A percentile compares a stretch with the other conserved stretches of the same genome.
Evolutionary conservation across 805 yeast species (phyloP).

Genomic region (Sugiyamaella mastotermitis): DNA sequence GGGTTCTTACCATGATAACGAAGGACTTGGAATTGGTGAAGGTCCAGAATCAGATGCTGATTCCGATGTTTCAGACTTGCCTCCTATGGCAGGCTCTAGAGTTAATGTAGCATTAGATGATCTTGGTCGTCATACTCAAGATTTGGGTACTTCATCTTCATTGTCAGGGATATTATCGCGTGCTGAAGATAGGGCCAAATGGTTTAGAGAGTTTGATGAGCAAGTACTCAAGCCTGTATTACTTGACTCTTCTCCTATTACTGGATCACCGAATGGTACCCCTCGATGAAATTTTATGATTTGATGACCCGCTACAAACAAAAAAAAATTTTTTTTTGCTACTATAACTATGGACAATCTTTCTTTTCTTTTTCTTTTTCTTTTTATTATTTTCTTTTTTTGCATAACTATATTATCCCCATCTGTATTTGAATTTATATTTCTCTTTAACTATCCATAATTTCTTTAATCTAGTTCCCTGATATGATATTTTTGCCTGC

Average conservation of each 20-base stretch:
- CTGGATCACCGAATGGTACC: constrained; percentile 11
- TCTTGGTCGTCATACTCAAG: constrained; percentile 1
- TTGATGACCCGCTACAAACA: too few species aligned
- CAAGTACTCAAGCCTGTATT: constrained; percentile 89
- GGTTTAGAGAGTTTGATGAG: constrained; percentile 94
- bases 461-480: too few species aligned
- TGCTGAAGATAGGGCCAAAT: constrained; percentile 71
- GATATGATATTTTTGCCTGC: too few species aligned
- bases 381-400: too few species aligned
- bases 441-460: too few species aligned
- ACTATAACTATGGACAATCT: too few species aligned
- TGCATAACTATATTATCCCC: too few species aligned
- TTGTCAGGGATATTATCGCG: constrained; percentile 22
- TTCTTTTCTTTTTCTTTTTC: too few species aligned
- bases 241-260: constrained; percentile 44
- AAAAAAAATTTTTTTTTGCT: too few species aligned
- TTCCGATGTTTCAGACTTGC: constrained; percentile 31
- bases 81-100: constrained; percentile 28
- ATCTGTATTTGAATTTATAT: too few species aligned
- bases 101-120: constrained; percentile 4
- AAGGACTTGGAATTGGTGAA: not conserved
- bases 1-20: constrained; percentile 16
- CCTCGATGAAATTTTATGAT: too few species aligned
- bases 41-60: constrained; percentile 32
- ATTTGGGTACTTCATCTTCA: constrained; percentile 9